Evolutionary conservation across 371 early-diverging fungal genomes (phyloP).

Genomic region (Lichtheimia corymbifera): DNA sequence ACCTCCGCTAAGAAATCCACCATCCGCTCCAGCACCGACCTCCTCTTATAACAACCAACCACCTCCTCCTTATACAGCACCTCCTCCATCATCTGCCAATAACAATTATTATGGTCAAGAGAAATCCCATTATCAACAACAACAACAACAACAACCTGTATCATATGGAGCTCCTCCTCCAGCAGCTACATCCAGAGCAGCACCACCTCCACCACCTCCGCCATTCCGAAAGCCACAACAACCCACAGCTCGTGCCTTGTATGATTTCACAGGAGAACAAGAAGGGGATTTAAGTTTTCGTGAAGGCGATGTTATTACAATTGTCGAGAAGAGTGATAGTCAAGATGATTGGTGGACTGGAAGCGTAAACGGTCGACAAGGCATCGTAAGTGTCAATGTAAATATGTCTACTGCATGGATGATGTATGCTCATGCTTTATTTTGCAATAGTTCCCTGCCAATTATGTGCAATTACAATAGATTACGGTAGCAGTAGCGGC

Average conservation of each 20-base stretch:
- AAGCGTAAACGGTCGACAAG: slow-evolving; percentile 58
- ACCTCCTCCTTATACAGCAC: slow-evolving; percentile 9
- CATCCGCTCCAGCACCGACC: background rate
- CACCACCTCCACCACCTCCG: slow-evolving; percentile 32
- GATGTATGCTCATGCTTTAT: background rate
- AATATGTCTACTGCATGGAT: background rate
- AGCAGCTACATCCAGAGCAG: background rate
- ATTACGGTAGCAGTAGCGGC: background rate
- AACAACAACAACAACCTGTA: background rate
- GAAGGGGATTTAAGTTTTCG: slow-evolving; percentile 72
- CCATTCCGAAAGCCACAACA: slow-evolving; percentile 40
- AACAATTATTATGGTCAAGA: slow-evolving; percentile 1
- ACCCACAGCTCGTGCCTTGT: slow-evolving; percentile 64
- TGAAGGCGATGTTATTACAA: slow-evolving; percentile 73
- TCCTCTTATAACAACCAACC: background rate
- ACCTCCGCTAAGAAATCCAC: slow-evolving; percentile 8
- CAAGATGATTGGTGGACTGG: slow-evolving; percentile 87
- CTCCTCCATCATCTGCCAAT: background rate
- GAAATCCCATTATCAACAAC: slow-evolving; percentile 1
- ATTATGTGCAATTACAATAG: slow-evolving; percentile 66
- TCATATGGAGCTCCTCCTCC: background rate
- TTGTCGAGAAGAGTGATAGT: slow-evolving; percentile 64
- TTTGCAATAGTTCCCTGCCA: slow-evolving; percentile 70
- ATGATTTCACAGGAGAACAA: slow-evolving; percentile 72
- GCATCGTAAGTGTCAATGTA: slow-evolving; percentile 46